phyloP scores from a whole-genome alignment of 1,139 yeast genomes.

The Geotrichum macrosporum region DNA sequence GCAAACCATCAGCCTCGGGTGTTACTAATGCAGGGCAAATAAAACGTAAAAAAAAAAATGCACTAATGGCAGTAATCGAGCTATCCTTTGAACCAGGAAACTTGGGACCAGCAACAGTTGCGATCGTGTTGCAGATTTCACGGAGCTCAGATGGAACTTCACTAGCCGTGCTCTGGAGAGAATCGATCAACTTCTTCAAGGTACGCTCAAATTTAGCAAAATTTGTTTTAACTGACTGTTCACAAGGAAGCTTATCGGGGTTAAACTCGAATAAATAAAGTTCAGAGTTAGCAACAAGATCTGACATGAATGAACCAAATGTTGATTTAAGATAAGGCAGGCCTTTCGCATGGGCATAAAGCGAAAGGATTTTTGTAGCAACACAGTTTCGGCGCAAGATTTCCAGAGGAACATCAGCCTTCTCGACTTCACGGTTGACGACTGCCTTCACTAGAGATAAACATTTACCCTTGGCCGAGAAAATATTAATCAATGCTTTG shows the following conservation, averaged over 20 bases:
- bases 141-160: constrained; percentile 60
- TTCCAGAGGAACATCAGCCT: constrained; percentile 61
- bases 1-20: constrained; percentile 56
- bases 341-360: constrained; percentile 67
- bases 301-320: constrained; percentile 53
- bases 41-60: constrained; percentile 72
- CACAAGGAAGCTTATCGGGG: constrained; percentile 40
- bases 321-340: constrained; percentile 51
- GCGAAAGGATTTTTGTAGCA: constrained; percentile 69
- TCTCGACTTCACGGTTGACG: constrained; percentile 58
- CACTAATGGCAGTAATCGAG: constrained; percentile 69
- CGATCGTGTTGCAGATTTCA: constrained; percentile 60
- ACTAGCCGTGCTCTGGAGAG: constrained; percentile 50
- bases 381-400: constrained; percentile 77
- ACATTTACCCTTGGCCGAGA: constrained; percentile 51
- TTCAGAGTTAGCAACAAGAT: constrained; percentile 49
- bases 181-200: constrained; percentile 52
- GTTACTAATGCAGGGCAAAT: constrained; percentile 83
- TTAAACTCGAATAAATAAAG: constrained; percentile 59
- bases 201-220: constrained; percentile 53
- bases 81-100: constrained; percentile 51
- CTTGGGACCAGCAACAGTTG: constrained; percentile 50
- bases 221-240: constrained; percentile 43
- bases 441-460: constrained; percentile 57
- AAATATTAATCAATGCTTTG: constrained; percentile 56